Conservation (phyloP, 306 rosid species). For the Hylodesmum podocarpum region DNA sequence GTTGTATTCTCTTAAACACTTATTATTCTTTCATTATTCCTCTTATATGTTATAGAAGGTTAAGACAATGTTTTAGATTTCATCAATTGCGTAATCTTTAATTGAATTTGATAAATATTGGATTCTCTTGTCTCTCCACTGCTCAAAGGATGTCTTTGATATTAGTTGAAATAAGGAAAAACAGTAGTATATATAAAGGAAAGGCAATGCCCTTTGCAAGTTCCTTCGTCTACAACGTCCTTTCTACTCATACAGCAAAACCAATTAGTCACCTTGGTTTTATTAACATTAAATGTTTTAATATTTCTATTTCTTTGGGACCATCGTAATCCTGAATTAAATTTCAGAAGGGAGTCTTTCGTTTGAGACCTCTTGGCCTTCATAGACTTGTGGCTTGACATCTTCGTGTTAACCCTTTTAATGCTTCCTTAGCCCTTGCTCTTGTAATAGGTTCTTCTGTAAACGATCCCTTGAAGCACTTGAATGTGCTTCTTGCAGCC, state of each 20-base stretch:
- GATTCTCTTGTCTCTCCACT: background rate
- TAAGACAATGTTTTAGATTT: too few species aligned
- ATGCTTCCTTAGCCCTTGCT: too few species aligned
- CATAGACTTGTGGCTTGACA: background rate
- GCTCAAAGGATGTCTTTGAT: background rate
- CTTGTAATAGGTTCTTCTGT: too few species aligned
- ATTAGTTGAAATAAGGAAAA: background rate
- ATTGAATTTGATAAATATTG: background rate
- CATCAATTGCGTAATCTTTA: background rate
- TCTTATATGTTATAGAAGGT: too few species aligned
- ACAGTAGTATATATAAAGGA: too few species aligned
- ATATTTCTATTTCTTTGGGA: background rate
- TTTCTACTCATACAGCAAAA: background rate
- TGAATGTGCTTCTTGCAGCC: too few species aligned
- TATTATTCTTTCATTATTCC: too few species aligned
- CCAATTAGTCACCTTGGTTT: background rate
- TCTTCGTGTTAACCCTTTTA: too few species aligned
- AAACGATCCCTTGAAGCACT: too few species aligned
- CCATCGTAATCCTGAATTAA: background rate
- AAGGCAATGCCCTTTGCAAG: background rate
- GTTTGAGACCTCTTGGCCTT: background rate
- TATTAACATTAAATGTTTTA: background rate
- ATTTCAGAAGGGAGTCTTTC: background rate
- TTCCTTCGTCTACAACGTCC: background rate
- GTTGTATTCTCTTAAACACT: too few species aligned